Base-by-base conservation (phyloP, 2,329 filamentous ascomycete genomes). In the Pestalotiopsis sp. region DNA sequence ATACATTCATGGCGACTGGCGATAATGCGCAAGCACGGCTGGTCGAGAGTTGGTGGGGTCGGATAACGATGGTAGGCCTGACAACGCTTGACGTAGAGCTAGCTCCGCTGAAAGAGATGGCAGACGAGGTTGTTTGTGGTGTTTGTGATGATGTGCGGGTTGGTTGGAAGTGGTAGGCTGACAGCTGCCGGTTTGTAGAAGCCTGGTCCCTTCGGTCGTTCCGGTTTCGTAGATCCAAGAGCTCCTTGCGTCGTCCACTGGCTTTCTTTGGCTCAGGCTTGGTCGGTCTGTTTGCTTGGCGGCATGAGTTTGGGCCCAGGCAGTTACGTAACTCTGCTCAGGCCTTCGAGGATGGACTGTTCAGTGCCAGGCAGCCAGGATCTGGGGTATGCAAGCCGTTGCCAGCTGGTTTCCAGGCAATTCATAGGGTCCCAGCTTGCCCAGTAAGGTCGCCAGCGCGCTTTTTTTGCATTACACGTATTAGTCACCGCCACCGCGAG, bases 1-100 rank as follows among this genome's bases (percentile, higher is more conserved):
- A 20, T 66, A 66, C 65, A 60, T 66, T 66, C 65, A 66, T 66
- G 65, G 4, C 38, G 38, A 49, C 20, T 36, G 17, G 31, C 31
- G 59, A 62, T 62, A 38, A 62, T 36, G 31, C 31, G 31, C 31
- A 36, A 31, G 14, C 59, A 62, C 23, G 17, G 45, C 7, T 52
- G 45, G 57, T 7, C 23, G 57, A 36, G 20, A 25, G 27, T 27
- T 27, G 23, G 23, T 27, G 23, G 57, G 57, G 57, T 27, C 25
- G 23, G 11, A 59, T 36, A 14, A 36, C 25, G 57, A 13, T 59
- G 20, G 57, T 59, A 13, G 57, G 27, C 57, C 5, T 52, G 17
- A n/a, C 45, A 52, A 52, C 17, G 17, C 45, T 52, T 52, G 45
- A n/a, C 17, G 45, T n/a, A n/a, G n/a, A 14, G n/a, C 13, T n/a